Evolutionary conservation across 2,329 filamentous ascomycete genomes (phyloP).

Genomic region (Neurospora crassa): DNA sequence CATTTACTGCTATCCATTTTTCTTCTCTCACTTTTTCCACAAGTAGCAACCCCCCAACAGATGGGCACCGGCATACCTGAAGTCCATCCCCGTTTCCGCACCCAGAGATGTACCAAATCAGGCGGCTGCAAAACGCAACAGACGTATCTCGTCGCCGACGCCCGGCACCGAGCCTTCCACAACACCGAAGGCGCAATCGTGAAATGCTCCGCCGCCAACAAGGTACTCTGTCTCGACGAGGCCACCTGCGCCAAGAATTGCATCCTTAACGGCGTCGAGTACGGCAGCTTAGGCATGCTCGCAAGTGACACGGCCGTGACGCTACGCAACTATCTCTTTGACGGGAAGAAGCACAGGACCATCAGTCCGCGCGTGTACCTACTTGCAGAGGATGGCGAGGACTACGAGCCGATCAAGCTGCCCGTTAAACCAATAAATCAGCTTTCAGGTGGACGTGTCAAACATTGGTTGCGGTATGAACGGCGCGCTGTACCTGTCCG

Average conservation of each 20-base stretch:
- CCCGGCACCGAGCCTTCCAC: slow-evolving; percentile 16
- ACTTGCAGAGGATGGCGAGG: slow-evolving; percentile 38
- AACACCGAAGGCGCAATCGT: slow-evolving; percentile 8
- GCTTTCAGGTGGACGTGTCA: slow-evolving; percentile 55
- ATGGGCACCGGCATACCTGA: slow-evolving; percentile 18
- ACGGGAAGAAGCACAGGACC: slow-evolving; percentile 9
- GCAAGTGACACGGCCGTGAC: slow-evolving; percentile 16
- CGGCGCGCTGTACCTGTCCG: slow-evolving; percentile 51
- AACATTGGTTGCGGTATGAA: slow-evolving; percentile 54
- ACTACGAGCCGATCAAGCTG: slow-evolving; percentile 50
- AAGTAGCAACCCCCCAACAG: slow-evolving; percentile 11
- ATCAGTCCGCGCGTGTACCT: slow-evolving; percentile 42
- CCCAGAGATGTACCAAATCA: slow-evolving; percentile 16
- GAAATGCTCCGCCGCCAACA: slow-evolving; percentile 13
- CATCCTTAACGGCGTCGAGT: slow-evolving; percentile 39
- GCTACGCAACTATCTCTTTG: slow-evolving; percentile 16
- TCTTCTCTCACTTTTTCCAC: slow-evolving; percentile 3
- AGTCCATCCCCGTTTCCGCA: slow-evolving; percentile 2
- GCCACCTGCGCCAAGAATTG: slow-evolving; percentile 38
- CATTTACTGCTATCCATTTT: background rate
- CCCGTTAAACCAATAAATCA: slow-evolving; percentile 49
- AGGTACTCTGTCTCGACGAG: slow-evolving; percentile 29
- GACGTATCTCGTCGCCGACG: slow-evolving; percentile 17
- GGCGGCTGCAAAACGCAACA: slow-evolving; percentile 15
- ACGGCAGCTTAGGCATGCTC: slow-evolving; percentile 22